Conservation (phyloP, 805 yeast genomes). For the Metschnikowia lochheadii region DNA sequence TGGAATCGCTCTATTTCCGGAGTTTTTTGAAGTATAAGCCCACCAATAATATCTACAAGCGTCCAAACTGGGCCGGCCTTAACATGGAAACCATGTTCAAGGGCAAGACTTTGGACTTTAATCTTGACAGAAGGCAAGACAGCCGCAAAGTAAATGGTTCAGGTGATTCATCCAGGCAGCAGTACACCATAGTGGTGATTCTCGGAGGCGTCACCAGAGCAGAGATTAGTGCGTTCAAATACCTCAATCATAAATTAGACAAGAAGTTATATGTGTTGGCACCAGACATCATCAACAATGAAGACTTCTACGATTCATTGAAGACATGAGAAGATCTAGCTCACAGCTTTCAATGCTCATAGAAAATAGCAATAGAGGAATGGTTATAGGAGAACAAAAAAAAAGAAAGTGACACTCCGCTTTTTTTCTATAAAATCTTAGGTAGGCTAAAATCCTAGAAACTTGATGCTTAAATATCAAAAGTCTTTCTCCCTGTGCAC, state of each 20-base stretch:
- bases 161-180: conserved; percentile 9
- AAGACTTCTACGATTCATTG: conserved; percentile 20
- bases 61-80: conserved; percentile 46
- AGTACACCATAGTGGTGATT: conserved; percentile 47
- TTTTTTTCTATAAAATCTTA: no score
- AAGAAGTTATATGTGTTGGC: conserved; percentile 42
- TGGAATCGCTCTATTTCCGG: conserved; percentile 64
- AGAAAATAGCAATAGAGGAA: no score
- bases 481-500: no score
- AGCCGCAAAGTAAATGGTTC: conserved; percentile 9
- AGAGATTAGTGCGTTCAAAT: conserved; percentile 70
- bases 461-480: no score
- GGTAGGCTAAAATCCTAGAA: no score
- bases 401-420: no score
- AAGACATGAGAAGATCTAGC: background rate
- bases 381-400: no score
- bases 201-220: conserved; percentile 86
- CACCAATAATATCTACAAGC: conserved; percentile 28
- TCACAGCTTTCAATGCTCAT: no score
- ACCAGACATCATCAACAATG: conserved; percentile 40
- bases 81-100: conserved; percentile 37
- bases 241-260: conserved; percentile 46
- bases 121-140: conserved; percentile 27
- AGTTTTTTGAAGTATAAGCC: conserved; percentile 44
- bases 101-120: conserved; percentile 39